phyloP scores from a whole-genome alignment of 1,139 yeast genomes.

The Saccharomyces hybrid region DNA sequence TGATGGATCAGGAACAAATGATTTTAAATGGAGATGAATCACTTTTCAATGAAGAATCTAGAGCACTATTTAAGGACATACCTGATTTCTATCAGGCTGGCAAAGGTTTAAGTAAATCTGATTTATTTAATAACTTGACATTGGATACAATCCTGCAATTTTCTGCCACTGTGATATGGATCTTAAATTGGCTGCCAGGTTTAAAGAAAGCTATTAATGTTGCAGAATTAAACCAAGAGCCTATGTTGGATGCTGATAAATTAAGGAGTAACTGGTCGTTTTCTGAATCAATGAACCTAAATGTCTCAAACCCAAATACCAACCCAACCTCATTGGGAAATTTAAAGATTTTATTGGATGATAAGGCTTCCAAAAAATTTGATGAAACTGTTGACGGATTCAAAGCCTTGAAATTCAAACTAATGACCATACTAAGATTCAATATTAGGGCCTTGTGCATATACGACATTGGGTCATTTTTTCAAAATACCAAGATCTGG shows the following conservation, averaged over 20 bases:
- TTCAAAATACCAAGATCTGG: constrained; percentile 29
- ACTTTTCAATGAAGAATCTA: constrained; percentile 33
- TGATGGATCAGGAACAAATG: constrained; percentile 20
- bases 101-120: constrained; percentile 23
- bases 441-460: constrained; percentile 59
- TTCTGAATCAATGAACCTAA: constrained; percentile 34
- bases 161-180: constrained; percentile 41
- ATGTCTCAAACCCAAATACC: constrained; percentile 3
- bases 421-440: constrained; percentile 53
- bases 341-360: constrained; percentile 34
- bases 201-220: constrained; percentile 40
- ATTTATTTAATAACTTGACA: constrained; percentile 27
- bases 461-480: constrained; percentile 46
- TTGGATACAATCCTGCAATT: constrained; percentile 45
- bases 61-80: constrained; percentile 31
- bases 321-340: constrained; percentile 6
- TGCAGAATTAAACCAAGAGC: constrained; percentile 25
- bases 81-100: constrained; percentile 16
- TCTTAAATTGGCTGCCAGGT: constrained; percentile 48
- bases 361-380: constrained; percentile 40
- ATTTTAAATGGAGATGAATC: constrained; percentile 18
- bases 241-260: constrained; percentile 36
- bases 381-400: constrained; percentile 42
- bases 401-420: constrained; percentile 39
- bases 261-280: constrained; percentile 52